Evolutionary conservation across 2,329 filamentous ascomycete genomes (phyloP).

Genomic region (Aspergillus sojae): DNA sequence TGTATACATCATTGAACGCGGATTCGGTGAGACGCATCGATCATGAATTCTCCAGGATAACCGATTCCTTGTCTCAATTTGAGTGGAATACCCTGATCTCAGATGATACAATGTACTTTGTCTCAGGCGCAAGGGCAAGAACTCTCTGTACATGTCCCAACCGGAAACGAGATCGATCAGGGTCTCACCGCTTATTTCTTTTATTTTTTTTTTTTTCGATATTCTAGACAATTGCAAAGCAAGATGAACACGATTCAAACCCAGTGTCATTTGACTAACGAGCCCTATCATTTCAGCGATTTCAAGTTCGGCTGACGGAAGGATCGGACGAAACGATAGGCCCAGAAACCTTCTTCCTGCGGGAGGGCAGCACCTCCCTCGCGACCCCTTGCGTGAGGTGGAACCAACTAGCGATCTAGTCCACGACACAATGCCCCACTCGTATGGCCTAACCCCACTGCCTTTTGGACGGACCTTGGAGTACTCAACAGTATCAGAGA

Average conservation of each 20-base stretch:
- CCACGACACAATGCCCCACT: constrained; percentile 18
- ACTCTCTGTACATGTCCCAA: background rate
- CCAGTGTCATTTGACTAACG: constrained; percentile 18
- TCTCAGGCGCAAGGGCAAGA: constrained; percentile 14
- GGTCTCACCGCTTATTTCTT: constrained; percentile 15
- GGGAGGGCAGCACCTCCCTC: constrained; percentile 14
- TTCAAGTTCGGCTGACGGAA: constrained; percentile 20
- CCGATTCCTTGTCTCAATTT: background rate
- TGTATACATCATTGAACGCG: background rate
- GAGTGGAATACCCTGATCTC: background rate
- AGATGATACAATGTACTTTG: constrained; percentile 1
- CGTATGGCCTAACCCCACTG: constrained; percentile 15
- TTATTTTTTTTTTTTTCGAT: background rate
- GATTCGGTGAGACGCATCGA: constrained; percentile 1
- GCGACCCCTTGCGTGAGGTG: constrained; percentile 27
- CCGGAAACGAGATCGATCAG: constrained; percentile 1
- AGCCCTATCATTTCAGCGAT: constrained; percentile 22
- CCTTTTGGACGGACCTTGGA: constrained; percentile 13
- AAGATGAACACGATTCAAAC: constrained; percentile 7
- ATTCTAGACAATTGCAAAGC: constrained; percentile 3
- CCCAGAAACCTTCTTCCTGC: constrained; percentile 24
- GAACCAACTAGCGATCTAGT: constrained; percentile 12
- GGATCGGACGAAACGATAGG: constrained; percentile 20
- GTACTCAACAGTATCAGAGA: constrained; percentile 18
- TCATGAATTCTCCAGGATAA: background rate